Conservation (phyloP, 768 basidiomycete species). For the Gloeophyllum trabeum region DNA sequence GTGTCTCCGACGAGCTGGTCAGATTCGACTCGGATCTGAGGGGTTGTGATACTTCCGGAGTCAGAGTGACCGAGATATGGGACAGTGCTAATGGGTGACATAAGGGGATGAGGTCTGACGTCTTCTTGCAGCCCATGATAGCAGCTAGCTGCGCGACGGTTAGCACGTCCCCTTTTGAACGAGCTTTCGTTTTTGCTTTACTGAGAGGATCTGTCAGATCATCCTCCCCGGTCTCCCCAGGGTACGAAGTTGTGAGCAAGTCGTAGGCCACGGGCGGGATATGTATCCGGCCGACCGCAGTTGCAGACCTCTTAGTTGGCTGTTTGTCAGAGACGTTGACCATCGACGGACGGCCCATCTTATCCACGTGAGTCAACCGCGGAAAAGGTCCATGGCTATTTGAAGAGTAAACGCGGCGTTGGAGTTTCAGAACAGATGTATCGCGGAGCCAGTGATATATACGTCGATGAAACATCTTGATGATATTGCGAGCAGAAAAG, state of each 20-base stretch:
- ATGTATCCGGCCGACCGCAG: constrained; percentile 62
- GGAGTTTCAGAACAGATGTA: too few relatives aligned
- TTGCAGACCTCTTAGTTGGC: constrained; percentile 55
- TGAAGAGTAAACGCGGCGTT: too few relatives aligned
- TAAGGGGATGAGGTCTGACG: constrained; percentile 73
- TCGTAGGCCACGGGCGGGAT: constrained; percentile 57
- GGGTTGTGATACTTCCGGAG: constrained; percentile 24
- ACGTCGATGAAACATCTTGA: too few relatives aligned
- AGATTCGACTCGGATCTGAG: neutral
- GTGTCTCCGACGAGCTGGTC: too few relatives aligned
- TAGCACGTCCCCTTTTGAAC: constrained; percentile 58
- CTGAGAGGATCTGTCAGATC: constrained; percentile 13
- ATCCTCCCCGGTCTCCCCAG: constrained; percentile 10
- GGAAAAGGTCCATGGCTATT: too few relatives aligned
- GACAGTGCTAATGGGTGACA: constrained; percentile 78
- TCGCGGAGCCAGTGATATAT: too few relatives aligned
- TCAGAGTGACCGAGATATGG: constrained; percentile 53
- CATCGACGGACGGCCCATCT: constrained; percentile 64
- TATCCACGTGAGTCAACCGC: constrained; percentile 65
- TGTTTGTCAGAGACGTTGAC: constrained; percentile 67
- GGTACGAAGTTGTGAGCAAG: constrained; percentile 38
- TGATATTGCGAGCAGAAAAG: too few relatives aligned
- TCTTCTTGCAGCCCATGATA: constrained; percentile 82
- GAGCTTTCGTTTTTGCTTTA: constrained; percentile 36
- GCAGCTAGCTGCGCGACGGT: constrained; percentile 76